Evolutionary conservation across 2,329 filamentous ascomycete species (phyloP).

Genomic region (Cladophialophora yegresii): DNA sequence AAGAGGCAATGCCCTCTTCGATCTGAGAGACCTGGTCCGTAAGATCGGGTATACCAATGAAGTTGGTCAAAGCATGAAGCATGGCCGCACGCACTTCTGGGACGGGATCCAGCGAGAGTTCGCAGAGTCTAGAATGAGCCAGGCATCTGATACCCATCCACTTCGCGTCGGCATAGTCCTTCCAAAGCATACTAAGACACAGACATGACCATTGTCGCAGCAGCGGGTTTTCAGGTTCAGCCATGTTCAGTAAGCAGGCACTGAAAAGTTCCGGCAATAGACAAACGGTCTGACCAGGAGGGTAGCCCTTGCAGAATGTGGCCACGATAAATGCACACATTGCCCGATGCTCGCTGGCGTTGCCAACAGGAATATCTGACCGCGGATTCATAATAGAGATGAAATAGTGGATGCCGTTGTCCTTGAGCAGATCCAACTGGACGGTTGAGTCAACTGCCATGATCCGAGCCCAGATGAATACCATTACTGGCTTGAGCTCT

Average conservation of each 20-base stretch:
- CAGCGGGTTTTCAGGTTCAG: slow-evolving; percentile 82
- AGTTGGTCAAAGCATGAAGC: slow-evolving; percentile 89
- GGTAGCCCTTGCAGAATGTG: slow-evolving; percentile 95
- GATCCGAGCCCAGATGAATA: slow-evolving; percentile 97
- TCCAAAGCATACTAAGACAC: slow-evolving; percentile 93
- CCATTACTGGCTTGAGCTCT: slow-evolving; percentile 97
- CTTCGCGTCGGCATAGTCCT: slow-evolving; percentile 86
- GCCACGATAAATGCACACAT: slow-evolving; percentile 99
- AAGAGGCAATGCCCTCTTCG: slow-evolving; percentile 87
- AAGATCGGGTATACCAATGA: slow-evolving; percentile 88
- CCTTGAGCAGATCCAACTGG: slow-evolving; percentile 90
- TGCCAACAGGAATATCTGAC: slow-evolving; percentile 79
- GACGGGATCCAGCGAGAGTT: slow-evolving; percentile 78
- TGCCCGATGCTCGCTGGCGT: slow-evolving; percentile 90
- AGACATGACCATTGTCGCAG: slow-evolving; percentile 94
- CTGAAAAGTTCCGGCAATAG: slow-evolving; percentile 74
- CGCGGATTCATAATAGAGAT: slow-evolving; percentile 85
- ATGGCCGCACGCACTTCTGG: slow-evolving; percentile 93
- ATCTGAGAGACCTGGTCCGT: slow-evolving; percentile 88
- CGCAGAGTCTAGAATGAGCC: slow-evolving; percentile 77
- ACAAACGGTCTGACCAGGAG: slow-evolving; percentile 87
- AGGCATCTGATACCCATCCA: slow-evolving; percentile 91
- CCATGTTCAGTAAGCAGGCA: slow-evolving; percentile 79
- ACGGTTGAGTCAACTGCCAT: slow-evolving; percentile 93
- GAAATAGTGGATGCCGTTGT: slow-evolving; percentile 97